These are phyloP conservation scores for Fusarium mexicanum DNA, from an alignment of 2,329 filamentous ascomycete species.

Conservation along the genomic window DNA sequence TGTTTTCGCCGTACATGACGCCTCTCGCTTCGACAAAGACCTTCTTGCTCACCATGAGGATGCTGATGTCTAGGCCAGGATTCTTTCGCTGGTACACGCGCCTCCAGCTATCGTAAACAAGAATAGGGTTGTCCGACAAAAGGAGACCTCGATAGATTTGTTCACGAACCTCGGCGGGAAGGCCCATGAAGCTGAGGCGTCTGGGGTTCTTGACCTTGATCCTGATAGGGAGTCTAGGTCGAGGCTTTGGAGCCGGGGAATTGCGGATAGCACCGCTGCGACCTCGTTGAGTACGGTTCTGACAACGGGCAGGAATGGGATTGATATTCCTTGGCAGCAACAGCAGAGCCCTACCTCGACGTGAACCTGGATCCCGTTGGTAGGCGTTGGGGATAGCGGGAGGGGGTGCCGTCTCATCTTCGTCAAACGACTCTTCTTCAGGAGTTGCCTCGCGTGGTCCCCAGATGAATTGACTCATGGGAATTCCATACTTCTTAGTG, in stretches of 20 bases:
- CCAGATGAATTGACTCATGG: conserved; percentile 20
- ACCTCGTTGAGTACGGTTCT: neutral
- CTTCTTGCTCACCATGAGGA: conserved; percentile 51
- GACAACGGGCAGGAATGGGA: neutral
- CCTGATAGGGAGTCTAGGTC: neutral
- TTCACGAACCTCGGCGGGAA: conserved; percentile 46
- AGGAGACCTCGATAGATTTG: conserved; percentile 48
- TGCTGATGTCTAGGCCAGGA: conserved; percentile 46
- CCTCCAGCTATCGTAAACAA: conserved; percentile 49
- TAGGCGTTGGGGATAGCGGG: conserved; percentile 18
- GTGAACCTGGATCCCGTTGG: neutral
- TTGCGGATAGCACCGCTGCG: neutral
- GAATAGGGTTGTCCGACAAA: conserved; percentile 45
- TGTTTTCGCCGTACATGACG: conserved; percentile 60
- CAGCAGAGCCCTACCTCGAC: neutral
- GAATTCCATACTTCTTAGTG: conserved; percentile 14
- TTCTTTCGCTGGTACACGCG: conserved; percentile 45
- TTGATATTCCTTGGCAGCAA: neutral
- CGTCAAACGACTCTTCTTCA: conserved; percentile 16
- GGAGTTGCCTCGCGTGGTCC: neutral
- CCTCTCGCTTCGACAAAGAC: conserved; percentile 51
- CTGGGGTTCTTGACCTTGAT: neutral
- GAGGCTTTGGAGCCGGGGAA: neutral
- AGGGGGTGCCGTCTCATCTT: conserved; percentile 23
- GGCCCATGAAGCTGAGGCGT: conserved; percentile 11